Base-by-base conservation (phyloP, 2,329 filamentous ascomycete genomes). In the Beauveria asiatica region DNA sequence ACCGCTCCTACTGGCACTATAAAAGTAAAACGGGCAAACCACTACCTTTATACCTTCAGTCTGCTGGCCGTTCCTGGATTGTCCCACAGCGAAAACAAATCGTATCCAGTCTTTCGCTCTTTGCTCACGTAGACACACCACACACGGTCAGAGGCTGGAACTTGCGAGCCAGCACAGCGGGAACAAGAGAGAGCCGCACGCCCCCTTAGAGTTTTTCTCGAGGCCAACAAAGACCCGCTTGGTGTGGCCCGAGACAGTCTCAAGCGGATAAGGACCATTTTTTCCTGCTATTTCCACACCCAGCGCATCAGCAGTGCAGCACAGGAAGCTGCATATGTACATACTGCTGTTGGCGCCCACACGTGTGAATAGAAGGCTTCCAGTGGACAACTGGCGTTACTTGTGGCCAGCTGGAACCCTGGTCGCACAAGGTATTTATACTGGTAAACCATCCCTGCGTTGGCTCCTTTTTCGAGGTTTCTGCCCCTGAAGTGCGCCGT, bases 41-140 rank as follows among this genome's bases (percentile, higher is more conserved):
- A 49, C 42, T 17, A 27, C 57, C 57, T 59, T 59, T 59, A 59
- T 59, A 59, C 50, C 57, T 54, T 59, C 57, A 39, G 57, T 44
- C 41, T 37, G 19, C 50, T 54, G 57, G 37, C 49, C 42, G 57
- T 48, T 48, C 42, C 33, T 59, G 57, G 41, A 48, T 54, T 59
- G 57, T 59, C 57, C 57, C 57, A 59, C 57, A 16, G 49, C 41
- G 30, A 53, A 54, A 59, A 41, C 57, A n/a, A 48, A 52, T 46
- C 49, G 57, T 59, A 59, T 59, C 57, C 57, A 59, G 51, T 54
- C 57, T 59, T 49, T 59, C 11, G 19, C 57, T 54, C 48, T 45
- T 46, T 46, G 27, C 57, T 59, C 57, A 49, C 50, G 17, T 48
- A 16, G 30, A 59, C 30, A 54, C 23, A 23, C 23, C 23, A 23